Evolutionary conservation across 164 flowering plant species (phyloP).

Genomic region (Dillenia suffruticosa): DNA sequence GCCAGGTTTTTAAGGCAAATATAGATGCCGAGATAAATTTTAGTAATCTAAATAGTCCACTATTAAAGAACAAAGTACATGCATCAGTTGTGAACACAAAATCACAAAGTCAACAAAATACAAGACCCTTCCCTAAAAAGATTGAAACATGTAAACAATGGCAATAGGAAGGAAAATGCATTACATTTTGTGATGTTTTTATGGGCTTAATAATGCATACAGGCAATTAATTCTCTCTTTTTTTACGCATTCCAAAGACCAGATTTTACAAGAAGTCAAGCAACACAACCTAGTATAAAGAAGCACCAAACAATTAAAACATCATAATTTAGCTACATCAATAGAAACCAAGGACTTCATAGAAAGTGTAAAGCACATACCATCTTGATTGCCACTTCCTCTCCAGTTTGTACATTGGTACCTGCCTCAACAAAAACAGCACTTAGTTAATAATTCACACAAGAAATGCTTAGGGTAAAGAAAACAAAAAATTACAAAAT

Average conservation of each 20-base stretch:
- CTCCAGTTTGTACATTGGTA: conserved; percentile 11
- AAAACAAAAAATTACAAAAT: neutral
- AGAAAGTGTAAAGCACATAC: conserved; percentile 11
- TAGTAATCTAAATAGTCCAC: too few species aligned
- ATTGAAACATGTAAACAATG: too few species aligned
- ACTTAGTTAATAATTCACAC: neutral
- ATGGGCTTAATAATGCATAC: neutral
- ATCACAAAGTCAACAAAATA: neutral
- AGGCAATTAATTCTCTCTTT: too few species aligned
- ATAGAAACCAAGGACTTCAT: neutral
- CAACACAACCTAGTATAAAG: too few species aligned
- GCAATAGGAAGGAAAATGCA: neutral
- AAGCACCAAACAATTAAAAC: neutral
- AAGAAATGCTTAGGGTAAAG: neutral
- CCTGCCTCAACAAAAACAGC: conserved; percentile 4
- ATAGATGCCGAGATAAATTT: too few species aligned
- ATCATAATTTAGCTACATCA: neutral
- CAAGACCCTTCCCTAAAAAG: too few species aligned
- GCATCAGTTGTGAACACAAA: too few species aligned
- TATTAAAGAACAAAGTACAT: too few species aligned
- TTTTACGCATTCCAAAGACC: too few species aligned
- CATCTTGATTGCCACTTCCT: conserved; percentile 22
- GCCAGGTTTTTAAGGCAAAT: too few species aligned
- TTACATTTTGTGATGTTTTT: neutral
- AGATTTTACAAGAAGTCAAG: too few species aligned